Percentiles rank a stretch among this genome's conserved stretches.
phyloP scores from a whole-genome alignment of 345 rosid genomes.

The Populus deltoides region DNA sequence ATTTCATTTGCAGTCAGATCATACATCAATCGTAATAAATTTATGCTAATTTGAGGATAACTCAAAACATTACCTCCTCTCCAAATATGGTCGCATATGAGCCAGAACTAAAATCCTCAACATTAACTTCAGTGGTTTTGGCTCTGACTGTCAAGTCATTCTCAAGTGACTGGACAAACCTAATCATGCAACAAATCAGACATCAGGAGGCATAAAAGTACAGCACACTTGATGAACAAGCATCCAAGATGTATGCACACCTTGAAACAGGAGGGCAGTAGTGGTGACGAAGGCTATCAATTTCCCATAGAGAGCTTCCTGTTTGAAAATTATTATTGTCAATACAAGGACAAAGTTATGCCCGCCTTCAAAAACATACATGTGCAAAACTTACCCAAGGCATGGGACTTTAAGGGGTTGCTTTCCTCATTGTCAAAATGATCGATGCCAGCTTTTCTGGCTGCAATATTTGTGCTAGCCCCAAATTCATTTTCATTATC shows the following conservation, averaged over 20 bases:
- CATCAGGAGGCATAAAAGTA: not conserved
- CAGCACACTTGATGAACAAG: not conserved
- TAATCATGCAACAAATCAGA: constrained; percentile 17
- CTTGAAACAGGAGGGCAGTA: constrained; percentile 96
- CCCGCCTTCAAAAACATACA: not conserved
- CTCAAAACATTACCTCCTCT: constrained; percentile 60
- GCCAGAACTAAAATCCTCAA: constrained; percentile 77
- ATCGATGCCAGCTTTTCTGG: constrained; percentile 57
- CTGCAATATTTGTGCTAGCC: not conserved
- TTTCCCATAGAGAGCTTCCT: constrained; percentile 98
- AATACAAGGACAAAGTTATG: not conserved
- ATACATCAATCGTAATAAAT: too few relatives aligned
- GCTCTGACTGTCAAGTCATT: constrained; percentile 82
- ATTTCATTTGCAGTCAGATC: too few relatives aligned
- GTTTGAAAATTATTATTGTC: constrained; percentile 9
- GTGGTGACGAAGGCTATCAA: constrained; percentile 77
- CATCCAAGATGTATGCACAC: constrained; percentile 26
- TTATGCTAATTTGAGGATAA: not conserved
- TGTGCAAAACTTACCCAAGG: constrained; percentile 55
- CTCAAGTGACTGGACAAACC: constrained; percentile 82
- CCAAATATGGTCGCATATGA: constrained; percentile 89
- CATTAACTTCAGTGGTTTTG: constrained; percentile 66
- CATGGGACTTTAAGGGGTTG: constrained; percentile 67
- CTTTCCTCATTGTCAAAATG: constrained; percentile 56
- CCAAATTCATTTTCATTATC: constrained; percentile 22